phyloP scores from a whole-genome alignment of 257 asterid species.

The Orobanche coerulescens region DNA sequence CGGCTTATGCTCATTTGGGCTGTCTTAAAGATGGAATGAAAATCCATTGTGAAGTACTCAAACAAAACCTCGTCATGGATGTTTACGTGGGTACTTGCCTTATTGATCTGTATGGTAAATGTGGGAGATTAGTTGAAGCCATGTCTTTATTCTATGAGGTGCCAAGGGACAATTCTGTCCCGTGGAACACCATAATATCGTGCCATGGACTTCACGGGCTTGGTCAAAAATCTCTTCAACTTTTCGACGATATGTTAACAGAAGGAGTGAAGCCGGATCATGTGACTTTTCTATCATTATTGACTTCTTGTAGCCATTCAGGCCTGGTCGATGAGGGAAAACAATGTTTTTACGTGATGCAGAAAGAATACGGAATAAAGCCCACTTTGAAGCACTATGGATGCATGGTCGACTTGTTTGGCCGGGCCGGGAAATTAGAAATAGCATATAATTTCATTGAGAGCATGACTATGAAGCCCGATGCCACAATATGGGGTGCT shows the following conservation, averaged over 20 bases:
- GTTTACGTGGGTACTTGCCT: conserved; percentile 68
- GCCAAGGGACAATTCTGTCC: conserved; percentile 36
- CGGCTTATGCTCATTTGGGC: conserved; percentile 79
- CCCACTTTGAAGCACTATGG: conserved; percentile 62
- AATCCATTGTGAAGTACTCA: conserved; percentile 50
- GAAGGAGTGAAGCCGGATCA: conserved; percentile 61
- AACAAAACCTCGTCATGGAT: conserved; percentile 41
- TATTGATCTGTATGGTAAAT: conserved; percentile 70
- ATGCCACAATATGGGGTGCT: conserved; percentile 65
- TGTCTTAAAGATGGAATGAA: conserved; percentile 61
- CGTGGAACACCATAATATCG: conserved; percentile 67
- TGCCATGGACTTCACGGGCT: conserved; percentile 75
- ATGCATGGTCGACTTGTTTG: conserved; percentile 71
- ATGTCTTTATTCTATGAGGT: conserved; percentile 47
- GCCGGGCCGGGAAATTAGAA: conserved; percentile 58
- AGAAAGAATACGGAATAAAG: conserved; percentile 38
- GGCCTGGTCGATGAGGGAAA: conserved; percentile 67
- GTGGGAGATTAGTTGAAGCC: conserved; percentile 60
- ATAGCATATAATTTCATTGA: conserved; percentile 41
- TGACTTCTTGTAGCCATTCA: conserved; percentile 73
- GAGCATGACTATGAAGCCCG: conserved; percentile 49
- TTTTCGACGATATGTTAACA: conserved; percentile 47
- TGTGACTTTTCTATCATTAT: conserved; percentile 60
- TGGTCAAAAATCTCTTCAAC: conserved; percentile 49
- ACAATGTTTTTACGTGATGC: conserved; percentile 51